Conservation (phyloP, 768 basidiomycete genomes). For the Pluteus cervinus region DNA sequence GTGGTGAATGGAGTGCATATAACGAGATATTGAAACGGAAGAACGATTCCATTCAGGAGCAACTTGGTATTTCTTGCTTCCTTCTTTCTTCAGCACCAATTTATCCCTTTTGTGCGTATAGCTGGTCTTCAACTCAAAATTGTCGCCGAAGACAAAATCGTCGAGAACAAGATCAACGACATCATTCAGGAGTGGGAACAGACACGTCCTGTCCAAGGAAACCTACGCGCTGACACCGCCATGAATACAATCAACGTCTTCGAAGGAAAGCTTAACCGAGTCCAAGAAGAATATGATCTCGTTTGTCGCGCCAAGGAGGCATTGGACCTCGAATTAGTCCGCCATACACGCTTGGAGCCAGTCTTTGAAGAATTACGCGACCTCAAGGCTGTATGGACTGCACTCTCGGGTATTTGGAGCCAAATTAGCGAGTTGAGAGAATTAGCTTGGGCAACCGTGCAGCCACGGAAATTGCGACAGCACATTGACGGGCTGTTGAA, state of each 20-base stretch:
- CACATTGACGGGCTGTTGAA: slow-evolving; percentile 86
- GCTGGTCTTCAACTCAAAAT: slow-evolving; percentile 98
- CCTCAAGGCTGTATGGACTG: slow-evolving; percentile 98
- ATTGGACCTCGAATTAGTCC: slow-evolving; percentile 84
- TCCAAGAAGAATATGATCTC: slow-evolving; percentile 93
- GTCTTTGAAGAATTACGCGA: slow-evolving; percentile 94
- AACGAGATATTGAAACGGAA: slow-evolving; percentile 97
- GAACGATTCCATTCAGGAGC: slow-evolving; percentile 97
- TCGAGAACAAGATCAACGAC: slow-evolving; percentile 93
- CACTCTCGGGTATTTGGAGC: slow-evolving; percentile 94
- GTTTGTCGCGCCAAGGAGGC: slow-evolving; percentile 97
- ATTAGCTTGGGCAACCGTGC: slow-evolving; percentile 84
- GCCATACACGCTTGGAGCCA: slow-evolving; percentile 87
- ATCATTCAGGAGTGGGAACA: slow-evolving; percentile 91
- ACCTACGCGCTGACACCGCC: slow-evolving; percentile 92
- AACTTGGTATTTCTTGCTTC: slow-evolving; percentile 65
- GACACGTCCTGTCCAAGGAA: slow-evolving; percentile 94
- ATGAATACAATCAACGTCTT: slow-evolving; percentile 96
- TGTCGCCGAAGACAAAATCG: slow-evolving; percentile 98
- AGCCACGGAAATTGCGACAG: slow-evolving; percentile 91
- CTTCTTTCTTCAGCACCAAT: background rate
- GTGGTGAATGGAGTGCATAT: slow-evolving; percentile 98
- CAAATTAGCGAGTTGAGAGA: slow-evolving; percentile 89
- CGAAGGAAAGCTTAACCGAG: slow-evolving; percentile 82
- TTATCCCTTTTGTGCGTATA: slow-evolving; percentile 23